Evolutionary conservation across 148 eudicot species (phyloP).

Genomic region (Silene uniflora): DNA sequence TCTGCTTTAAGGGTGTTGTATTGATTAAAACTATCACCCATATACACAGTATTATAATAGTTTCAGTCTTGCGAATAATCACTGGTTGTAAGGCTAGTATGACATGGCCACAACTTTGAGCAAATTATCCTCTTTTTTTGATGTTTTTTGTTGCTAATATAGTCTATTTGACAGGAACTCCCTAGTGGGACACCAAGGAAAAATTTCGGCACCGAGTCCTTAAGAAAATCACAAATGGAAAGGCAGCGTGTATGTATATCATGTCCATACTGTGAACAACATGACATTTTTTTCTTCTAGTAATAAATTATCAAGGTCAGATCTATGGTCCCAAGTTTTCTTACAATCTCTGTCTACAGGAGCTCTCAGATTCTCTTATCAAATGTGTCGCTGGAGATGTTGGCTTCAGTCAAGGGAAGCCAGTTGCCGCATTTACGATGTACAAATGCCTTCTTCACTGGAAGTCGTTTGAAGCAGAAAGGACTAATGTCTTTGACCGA

Average conservation of each 20-base stretch:
- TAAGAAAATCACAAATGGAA: conserved; percentile 63
- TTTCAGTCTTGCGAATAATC: conserved; percentile 57
- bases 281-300: not conserved
- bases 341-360: conserved; percentile 43
- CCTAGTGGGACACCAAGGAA: conserved; percentile 42
- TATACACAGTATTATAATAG: conserved; percentile 15
- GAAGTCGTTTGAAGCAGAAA: conserved; percentile 80
- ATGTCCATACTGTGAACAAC: not conserved
- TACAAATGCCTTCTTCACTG: conserved; percentile 90
- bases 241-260: conserved; percentile 60
- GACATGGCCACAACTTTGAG: conserved; percentile 11
- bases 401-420: conserved; percentile 89
- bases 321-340: not conserved
- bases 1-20: not conserved
- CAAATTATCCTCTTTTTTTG: conserved; percentile 2
- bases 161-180: conserved; percentile 40
- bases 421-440: conserved; percentile 80
- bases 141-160: conserved; percentile 1
- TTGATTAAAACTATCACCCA: conserved; percentile 3
- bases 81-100: conserved; percentile 32
- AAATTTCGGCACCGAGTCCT: conserved; percentile 49
- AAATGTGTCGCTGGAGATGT: conserved; percentile 56
- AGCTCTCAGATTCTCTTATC: conserved; percentile 56
- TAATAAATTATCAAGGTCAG: not conserved
- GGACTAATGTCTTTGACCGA: conserved; percentile 88